These are phyloP conservation scores for Arthroderma sp. DNA, from an alignment of 2,329 filamentous ascomycete genomes.

Conservation along the genomic window DNA sequence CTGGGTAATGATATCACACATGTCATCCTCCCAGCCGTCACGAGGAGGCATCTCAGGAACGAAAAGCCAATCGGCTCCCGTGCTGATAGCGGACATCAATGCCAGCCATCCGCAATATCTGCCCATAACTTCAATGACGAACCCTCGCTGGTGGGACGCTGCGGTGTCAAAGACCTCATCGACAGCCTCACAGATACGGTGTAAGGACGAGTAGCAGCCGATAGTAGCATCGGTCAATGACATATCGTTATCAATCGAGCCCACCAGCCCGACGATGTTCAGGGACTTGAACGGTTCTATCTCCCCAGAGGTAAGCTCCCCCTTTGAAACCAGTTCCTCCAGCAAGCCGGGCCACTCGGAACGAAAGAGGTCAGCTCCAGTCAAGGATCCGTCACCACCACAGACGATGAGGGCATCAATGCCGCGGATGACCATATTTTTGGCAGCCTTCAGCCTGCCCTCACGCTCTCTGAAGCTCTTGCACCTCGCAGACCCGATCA, in stretches of 20 bases:
- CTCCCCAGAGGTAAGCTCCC: slow-evolving; percentile 59
- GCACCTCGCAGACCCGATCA: slow-evolving; percentile 91
- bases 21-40: slow-evolving; percentile 78
- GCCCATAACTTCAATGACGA: slow-evolving; percentile 98
- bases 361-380: slow-evolving; percentile 87
- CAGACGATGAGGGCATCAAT: slow-evolving; percentile 96
- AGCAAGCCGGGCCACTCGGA: slow-evolving; percentile 82
- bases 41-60: slow-evolving; percentile 86
- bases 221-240: slow-evolving; percentile 96
- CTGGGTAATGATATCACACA: slow-evolving; percentile 65
- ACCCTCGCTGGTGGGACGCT: slow-evolving; percentile 88
- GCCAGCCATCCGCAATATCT: slow-evolving; percentile 96
- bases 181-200: slow-evolving; percentile 87
- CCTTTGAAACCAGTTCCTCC: slow-evolving; percentile 65
- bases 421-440: slow-evolving; percentile 84
- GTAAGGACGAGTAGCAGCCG: slow-evolving; percentile 86
- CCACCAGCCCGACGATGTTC: slow-evolving; percentile 92
- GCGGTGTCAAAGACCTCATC: slow-evolving; percentile 91
- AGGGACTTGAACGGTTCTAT: slow-evolving; percentile 67
- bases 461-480: slow-evolving; percentile 81
- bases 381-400: slow-evolving; percentile 91
- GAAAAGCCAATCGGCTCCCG: slow-evolving; percentile 92
- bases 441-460: slow-evolving; percentile 73
- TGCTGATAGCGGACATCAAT: slow-evolving; percentile 88
- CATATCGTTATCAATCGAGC: slow-evolving; percentile 97